Evolutionary conservation across 768 basidiomycete genomes (phyloP).

Genomic region (Rhizopogon salebrosus): DNA sequence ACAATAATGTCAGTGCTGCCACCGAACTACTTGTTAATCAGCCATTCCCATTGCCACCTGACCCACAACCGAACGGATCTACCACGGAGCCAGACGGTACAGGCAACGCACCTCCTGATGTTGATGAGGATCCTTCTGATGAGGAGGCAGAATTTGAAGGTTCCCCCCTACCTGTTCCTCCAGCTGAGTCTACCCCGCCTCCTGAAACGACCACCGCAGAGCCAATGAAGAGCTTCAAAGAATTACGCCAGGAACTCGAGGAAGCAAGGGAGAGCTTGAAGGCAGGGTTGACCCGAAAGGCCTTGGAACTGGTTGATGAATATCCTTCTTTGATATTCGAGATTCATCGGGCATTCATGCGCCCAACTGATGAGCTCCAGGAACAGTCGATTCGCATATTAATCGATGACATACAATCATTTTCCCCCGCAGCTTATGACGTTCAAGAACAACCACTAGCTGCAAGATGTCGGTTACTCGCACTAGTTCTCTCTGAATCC

Average conservation of each 20-base stretch:
- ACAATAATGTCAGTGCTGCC: constrained; percentile 86
- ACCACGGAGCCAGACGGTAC: constrained; percentile 19
- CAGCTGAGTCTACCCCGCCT: constrained; percentile 10
- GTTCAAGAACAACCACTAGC: constrained; percentile 72
- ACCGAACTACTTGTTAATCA: constrained; percentile 83
- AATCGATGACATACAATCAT: constrained; percentile 70
- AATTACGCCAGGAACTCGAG: constrained; percentile 64
- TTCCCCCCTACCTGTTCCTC: constrained; percentile 5
- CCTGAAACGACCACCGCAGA: constrained; percentile 12
- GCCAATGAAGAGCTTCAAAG: constrained; percentile 45
- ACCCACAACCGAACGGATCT: constrained; percentile 37
- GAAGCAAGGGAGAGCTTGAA: constrained; percentile 62
- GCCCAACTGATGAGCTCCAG: constrained; percentile 52
- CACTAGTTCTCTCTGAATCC: constrained; percentile 75
- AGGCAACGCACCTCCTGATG: constrained; percentile 24
- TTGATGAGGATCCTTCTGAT: constrained; percentile 15
- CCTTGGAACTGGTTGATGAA: constrained; percentile 78
- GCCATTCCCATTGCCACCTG: constrained; percentile 72
- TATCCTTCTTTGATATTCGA: constrained; percentile 88
- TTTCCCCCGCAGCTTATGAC: constrained; percentile 61
- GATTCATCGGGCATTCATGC: constrained; percentile 76
- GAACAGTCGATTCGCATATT: constrained; percentile 65
- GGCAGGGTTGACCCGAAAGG: constrained; percentile 57
- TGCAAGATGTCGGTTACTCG: constrained; percentile 81
- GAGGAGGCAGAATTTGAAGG: constrained; percentile 26